Evolutionary conservation across 495 filamentous ascomycete genomes (phyloP), one percentile per base, ranked within the genome.

Genomic region (Penicillium riverlandense): DNA sequence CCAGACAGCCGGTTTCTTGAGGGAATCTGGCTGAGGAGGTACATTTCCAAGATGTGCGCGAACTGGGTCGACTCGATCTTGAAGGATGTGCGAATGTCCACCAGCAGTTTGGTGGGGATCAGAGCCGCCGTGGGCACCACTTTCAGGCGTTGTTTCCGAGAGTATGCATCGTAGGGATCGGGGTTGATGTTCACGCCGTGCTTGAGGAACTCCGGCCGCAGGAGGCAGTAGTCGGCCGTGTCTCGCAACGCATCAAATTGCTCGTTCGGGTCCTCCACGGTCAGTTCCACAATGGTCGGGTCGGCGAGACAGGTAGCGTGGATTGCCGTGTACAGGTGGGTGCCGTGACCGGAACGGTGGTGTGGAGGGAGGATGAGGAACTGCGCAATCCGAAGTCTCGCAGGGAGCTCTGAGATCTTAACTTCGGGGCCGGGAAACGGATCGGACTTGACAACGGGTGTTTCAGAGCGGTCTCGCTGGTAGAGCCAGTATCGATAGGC

Each of bases 201-300:
- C 44, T 66, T 66, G 35, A 62, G 40, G 58, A 75, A 65, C 48
- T 70, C 67, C 11, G 65, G 59, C 13, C 48, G 59, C 37, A 97
- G 71, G 41, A 83, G 82, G 15, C 77, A 70, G 34, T 90, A 74
- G 58, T 99, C 92, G 46, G 82, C 82, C 31, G 83, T 73, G 62
- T 97, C 90, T 35, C 92, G 82, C 36, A 99, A 72, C 44, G 89
- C 82, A 60, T 96, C 89, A 52, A 99, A 99, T 11, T 83, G 81
- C 59, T 97, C 90, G 55, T 90, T 96, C 0, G 92, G 92, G 53
- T 97, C 90, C 65, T 99, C 92, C 13, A 99, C 86, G 0, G 91
- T 92, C 51, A 99, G 74, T 61, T 99, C 92, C 38, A 76, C 67
- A 27, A 86, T 80, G 14, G 78, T 75, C 1, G 77, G 52, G 38